Percentiles rank a stretch among this genome's conserved stretches.
Evolutionary conservation across 1,139 yeast genomes (phyloP).

Genomic region (Hyphopichia buzzinii): DNA sequence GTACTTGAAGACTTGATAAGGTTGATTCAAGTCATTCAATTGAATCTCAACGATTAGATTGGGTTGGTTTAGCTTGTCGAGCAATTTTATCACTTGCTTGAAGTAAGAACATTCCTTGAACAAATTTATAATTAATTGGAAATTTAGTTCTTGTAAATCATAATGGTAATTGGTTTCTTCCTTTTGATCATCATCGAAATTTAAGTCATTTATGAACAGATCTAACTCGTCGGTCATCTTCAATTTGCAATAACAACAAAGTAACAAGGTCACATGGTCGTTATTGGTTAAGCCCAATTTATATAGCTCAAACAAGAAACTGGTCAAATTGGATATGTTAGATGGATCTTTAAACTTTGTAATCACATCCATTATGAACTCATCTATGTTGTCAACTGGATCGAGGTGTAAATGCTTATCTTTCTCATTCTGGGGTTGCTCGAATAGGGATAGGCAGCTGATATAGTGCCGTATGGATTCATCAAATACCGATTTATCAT

Average conservation of each 20-base stretch:
- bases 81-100: constrained; percentile 66
- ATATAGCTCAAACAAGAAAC: constrained; percentile 60
- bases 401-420: constrained; percentile 7
- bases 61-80: constrained; percentile 72
- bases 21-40: constrained; percentile 63
- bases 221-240: constrained; percentile 60
- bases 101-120: constrained; percentile 77
- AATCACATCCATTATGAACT: constrained; percentile 74
- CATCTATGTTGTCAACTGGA: constrained; percentile 28
- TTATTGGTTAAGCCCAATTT: constrained; percentile 52
- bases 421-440: constrained; percentile 1
- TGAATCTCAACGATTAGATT: constrained; percentile 76
- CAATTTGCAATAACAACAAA: constrained; percentile 82
- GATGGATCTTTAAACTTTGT: constrained; percentile 84
- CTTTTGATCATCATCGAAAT: constrained; percentile 15
- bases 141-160: constrained; percentile 52
- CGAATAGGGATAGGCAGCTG: constrained; percentile 29
- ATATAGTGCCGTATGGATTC: constrained; percentile 73
- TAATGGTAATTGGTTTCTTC: constrained; percentile 5
- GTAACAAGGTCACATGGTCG: constrained; percentile 78
- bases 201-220: constrained; percentile 50
- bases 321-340: constrained; percentile 63
- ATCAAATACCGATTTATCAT: constrained; percentile 59
- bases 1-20: constrained; percentile 61
- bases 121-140: constrained; percentile 66